Evolutionary conservation across 108 stramenopile species (phyloP).

Genomic region (Nitzschia palea): DNA sequence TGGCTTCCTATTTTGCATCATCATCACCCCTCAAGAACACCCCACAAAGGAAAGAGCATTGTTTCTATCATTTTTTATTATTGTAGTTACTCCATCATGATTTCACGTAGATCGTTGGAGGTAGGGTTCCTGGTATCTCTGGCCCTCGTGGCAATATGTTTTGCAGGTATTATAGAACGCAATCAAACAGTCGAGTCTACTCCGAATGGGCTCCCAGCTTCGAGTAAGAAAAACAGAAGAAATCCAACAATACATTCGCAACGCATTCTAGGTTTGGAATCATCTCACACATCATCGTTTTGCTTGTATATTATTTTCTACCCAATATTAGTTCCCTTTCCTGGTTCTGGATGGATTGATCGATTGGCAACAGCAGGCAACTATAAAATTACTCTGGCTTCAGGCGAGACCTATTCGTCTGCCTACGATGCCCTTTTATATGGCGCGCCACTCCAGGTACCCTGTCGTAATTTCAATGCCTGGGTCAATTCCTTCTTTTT

Average conservation of each 20-base stretch:
- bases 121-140: constrained; percentile 15
- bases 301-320: not conserved
- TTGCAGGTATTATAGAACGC: constrained; percentile 20
- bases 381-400: constrained; percentile 12
- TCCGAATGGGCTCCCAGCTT: not conserved
- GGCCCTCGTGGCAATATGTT: constrained; percentile 4
- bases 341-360: constrained; percentile 48
- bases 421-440: constrained; percentile 54
- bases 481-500: constrained; percentile 64
- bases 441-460: constrained; percentile 38
- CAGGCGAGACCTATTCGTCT: constrained; percentile 40
- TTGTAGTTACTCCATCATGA: not conserved
- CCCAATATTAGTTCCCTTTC: constrained; percentile 51
- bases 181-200: constrained; percentile 10
- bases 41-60: too few species aligned
- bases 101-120: constrained; percentile 10
- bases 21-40: too few species aligned
- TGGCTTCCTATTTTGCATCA: too few species aligned
- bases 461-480: constrained; percentile 66
- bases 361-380: constrained; percentile 38
- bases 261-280: too few species aligned
- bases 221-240: constrained; percentile 36
- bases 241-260: too few species aligned
- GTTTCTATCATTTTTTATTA: too few species aligned
- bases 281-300: too few species aligned